Base-by-base conservation (phyloP, 768 basidiomycete genomes). In the Lentinula sp. region DNA sequence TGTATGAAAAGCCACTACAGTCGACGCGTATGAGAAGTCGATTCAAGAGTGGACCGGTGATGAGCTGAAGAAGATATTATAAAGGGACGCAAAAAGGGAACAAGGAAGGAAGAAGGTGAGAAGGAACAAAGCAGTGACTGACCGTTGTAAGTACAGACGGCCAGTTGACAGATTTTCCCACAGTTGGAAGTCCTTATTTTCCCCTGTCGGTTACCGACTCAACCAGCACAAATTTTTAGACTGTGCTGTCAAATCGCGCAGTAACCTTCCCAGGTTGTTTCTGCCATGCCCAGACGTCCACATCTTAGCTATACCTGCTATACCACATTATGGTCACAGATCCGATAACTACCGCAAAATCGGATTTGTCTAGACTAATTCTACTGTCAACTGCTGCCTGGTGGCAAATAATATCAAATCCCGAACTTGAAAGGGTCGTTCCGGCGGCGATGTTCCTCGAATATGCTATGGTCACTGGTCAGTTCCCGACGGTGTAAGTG, bases 31-130 rank as follows among this genome's bases (percentile, higher is more conserved):
- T 48, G 21, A 56, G 37, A 42, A n/a, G 37, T 56, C 18, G 37
- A n/a, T 9, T 3, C 13, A 43, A 35, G 18, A 23, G 2, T 21
- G 2, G 37, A 53, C 10, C 32, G 32, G 39, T 16, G 54, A 43
- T 3, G 13, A 10, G 37, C 4, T 11, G 40, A 11, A 39, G 16
- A 18, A 54, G 10, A 18, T 16, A 42, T 5, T 11, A 43, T 23
- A 56, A 21, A 40, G n/a, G 18, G 45, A 48, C 9, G 28, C 34
- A 39, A 43, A 45, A 40, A 59, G 31, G 16, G 42, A 49, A 59
- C 21, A 43, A 49, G 51, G 51, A 53, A 53, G 51, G 21, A 56
- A 42, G 45, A 45, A 45, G 57, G 46, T 48, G 57, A 59, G 57
- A 49, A 59, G 46, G 43, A 40, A 40, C 37, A 59, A 57, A 59